Conservation (phyloP, 1,284 basidiomycete species). For the Stereum hirsutum region DNA sequence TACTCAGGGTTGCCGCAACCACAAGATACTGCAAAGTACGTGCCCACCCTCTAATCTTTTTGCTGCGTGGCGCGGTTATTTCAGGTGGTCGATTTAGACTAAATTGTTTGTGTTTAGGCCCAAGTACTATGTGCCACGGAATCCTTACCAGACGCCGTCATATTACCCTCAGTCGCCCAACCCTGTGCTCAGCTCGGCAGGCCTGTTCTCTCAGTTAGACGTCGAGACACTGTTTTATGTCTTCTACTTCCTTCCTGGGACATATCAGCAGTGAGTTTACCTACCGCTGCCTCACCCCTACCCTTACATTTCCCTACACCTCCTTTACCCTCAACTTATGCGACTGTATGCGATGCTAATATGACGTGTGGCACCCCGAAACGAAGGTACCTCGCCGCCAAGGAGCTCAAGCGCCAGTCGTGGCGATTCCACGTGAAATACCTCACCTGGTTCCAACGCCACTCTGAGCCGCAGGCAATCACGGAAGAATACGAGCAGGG, state of each 20-base stretch:
- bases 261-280: conserved; percentile 83
- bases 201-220: conserved; percentile 88
- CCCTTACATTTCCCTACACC: background rate
- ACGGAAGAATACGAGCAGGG: conserved; percentile 99
- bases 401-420: conserved; percentile 94
- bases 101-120: no score
- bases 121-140: conserved; percentile 93
- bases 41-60: conserved; percentile 5
- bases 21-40: conserved; percentile 89
- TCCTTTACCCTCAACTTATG: no score
- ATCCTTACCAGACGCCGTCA: conserved; percentile 85
- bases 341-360: conserved; percentile 5
- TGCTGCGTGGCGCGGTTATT: conserved; percentile 1
- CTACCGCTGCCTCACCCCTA: background rate
- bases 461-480: conserved; percentile 98
- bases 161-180: conserved; percentile 93
- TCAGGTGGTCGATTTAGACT: no score
- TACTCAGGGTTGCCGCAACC: conserved; percentile 87
- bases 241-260: conserved; percentile 97
- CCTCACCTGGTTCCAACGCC: conserved; percentile 99
- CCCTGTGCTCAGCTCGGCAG: conserved; percentile 76
- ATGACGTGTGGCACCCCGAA: background rate
- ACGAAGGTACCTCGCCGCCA: conserved; percentile 92
- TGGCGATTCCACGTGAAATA: conserved; percentile 99
- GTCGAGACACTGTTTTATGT: conserved; percentile 98